Evolutionary conservation across 2,329 filamentous ascomycete species (phyloP), one percentile per base, ranked within the genome.

Genomic region (Penicillium sp.): DNA sequence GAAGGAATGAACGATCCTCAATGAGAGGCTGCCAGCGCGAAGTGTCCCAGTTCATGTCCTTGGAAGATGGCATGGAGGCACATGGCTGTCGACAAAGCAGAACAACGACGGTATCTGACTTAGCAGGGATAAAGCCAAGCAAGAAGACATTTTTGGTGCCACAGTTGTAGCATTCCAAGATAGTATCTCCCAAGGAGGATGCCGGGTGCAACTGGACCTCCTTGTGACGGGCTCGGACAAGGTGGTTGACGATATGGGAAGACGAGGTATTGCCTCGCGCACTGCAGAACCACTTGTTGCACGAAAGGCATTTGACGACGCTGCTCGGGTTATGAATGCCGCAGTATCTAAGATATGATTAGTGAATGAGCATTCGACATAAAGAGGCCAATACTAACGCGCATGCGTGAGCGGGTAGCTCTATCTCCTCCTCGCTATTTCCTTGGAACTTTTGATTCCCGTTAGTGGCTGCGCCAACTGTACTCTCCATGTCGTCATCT

Each of bases 11-110:
- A 46, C 94, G 90, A 69, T 99, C 94, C 74, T 97, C 92, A 61
- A 99, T 97, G 55, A 99, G 81, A 11, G 94, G 94, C 72, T 97
- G 92, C 94, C 94, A 99, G 70, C 92, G 86, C 26, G 93, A 96
- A 6, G 92, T 95, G 72, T 99, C 94, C 94, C 94, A 99, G 73
- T 94, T 99, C 92, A 99, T 97, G 68, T 99, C 94, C 76, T 99
- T 99, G 61, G 91, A 93, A 32, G 94, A 97, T 1, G 92, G 89
- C 77, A 90, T 93, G 27, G 94, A 88, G 32, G 93, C 94, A 74
- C 94, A 99, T 43, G 94, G 94, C 74, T 97, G 94, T 57, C 94
- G 91, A 73, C 94, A 99, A 35, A 99, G 83, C 41, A 99, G 84
- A 23, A 99, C 94, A 7, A 99, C 95, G 27, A 99, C 94, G 0